A percentile compares a stretch with the other conserved stretches of the same genome.
These are phyloP conservation scores for Epichloe scottii DNA, from an alignment of 2,329 filamentous ascomycete genomes.

Conservation along the genomic window DNA sequence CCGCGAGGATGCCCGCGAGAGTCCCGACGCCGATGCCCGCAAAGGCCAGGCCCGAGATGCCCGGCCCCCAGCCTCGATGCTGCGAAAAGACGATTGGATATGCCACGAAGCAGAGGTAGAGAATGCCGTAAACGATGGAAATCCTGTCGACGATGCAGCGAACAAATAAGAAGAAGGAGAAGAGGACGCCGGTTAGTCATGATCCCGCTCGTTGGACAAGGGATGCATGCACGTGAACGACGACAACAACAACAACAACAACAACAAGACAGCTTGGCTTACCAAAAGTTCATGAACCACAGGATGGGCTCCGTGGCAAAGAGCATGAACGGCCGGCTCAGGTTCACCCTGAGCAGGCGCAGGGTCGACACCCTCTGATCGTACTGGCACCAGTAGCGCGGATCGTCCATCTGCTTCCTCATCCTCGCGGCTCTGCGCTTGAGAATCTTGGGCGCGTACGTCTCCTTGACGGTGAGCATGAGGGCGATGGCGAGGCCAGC, in stretches of 20 bases:
- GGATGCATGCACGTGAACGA: too few species aligned
- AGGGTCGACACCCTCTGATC: slow-evolving; percentile 56
- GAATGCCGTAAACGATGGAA: slow-evolving; percentile 72
- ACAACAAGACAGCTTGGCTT: slow-evolving; percentile 11
- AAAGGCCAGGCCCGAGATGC: slow-evolving; percentile 66
- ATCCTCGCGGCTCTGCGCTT: slow-evolving; percentile 50
- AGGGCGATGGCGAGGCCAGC: slow-evolving; percentile 47
- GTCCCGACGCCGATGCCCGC: slow-evolving; percentile 55
- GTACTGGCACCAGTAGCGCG: slow-evolving; percentile 67
- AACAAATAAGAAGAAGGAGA: background rate
- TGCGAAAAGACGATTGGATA: slow-evolving; percentile 75
- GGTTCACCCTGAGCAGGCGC: slow-evolving; percentile 58
- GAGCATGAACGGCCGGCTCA: slow-evolving; percentile 67
- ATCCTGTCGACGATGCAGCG: slow-evolving; percentile 35
- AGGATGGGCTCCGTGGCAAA: slow-evolving; percentile 71
- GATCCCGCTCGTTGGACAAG: too few species aligned
- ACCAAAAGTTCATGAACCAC: slow-evolving; percentile 58
- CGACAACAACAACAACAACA: too few species aligned
- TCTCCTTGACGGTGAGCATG: slow-evolving; percentile 55
- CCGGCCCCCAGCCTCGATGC: slow-evolving; percentile 62
- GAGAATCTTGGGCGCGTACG: slow-evolving; percentile 61
- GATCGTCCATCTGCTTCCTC: slow-evolving; percentile 57
- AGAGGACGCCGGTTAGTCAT: background rate
- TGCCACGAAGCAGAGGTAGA: slow-evolving; percentile 84
- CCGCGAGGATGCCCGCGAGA: slow-evolving; percentile 46